Evolutionary conservation across 805 yeast species (phyloP).

Genomic region (Hanseniaspora taiwanica): DNA sequence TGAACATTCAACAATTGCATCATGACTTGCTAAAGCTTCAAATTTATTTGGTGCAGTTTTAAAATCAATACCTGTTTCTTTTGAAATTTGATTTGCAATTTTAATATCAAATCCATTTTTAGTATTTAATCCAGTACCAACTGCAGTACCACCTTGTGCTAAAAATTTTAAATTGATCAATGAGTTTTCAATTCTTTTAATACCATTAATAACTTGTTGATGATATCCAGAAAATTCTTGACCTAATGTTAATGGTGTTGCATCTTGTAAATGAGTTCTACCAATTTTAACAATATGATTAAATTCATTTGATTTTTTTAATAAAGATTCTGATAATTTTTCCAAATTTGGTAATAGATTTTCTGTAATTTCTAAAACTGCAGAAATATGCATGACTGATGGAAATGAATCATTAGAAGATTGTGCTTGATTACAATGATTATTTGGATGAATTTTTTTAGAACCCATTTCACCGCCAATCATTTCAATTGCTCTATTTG

Average conservation of each 20-base stretch:
- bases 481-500: slow-evolving; percentile 94
- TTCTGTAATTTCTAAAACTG: slow-evolving; percentile 74
- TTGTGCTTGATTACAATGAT: slow-evolving; percentile 96
- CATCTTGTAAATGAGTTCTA: slow-evolving; percentile 97
- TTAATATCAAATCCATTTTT: slow-evolving; percentile 76
- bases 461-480: slow-evolving; percentile 89
- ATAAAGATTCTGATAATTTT: slow-evolving; percentile 64
- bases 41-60: slow-evolving; percentile 96
- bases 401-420: slow-evolving; percentile 99
- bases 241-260: slow-evolving; percentile 94
- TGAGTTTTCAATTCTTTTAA: slow-evolving; percentile 66
- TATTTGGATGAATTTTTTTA: slow-evolving; percentile 93
- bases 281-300: slow-evolving; percentile 89
- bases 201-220: slow-evolving; percentile 84
- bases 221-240: slow-evolving; percentile 97
- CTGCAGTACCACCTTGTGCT: slow-evolving; percentile 99
- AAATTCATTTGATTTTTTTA: slow-evolving; percentile 71
- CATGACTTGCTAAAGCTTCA: slow-evolving; percentile 98
- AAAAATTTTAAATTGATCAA: slow-evolving; percentile 66
- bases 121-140: slow-evolving; percentile 97
- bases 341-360: slow-evolving; percentile 70
- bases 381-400: slow-evolving; percentile 98
- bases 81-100: slow-evolving; percentile 75
- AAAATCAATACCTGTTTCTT: slow-evolving; percentile 79
- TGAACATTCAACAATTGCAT: slow-evolving; percentile 93